Conservation (phyloP, 768 basidiomycete species). For the Strobilomyces echinocephalus region DNA sequence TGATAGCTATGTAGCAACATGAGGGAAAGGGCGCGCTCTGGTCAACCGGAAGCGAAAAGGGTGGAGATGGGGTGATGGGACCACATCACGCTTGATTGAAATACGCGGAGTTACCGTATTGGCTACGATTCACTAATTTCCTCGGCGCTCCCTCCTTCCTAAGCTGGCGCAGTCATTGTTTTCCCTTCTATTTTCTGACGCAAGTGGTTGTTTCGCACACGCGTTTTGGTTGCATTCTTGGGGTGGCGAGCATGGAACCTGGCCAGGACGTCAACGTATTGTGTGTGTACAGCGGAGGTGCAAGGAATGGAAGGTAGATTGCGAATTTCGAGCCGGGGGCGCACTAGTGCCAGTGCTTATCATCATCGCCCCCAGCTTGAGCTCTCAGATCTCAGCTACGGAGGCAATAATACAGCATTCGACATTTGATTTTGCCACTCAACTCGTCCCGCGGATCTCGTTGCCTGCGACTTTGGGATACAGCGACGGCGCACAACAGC, state of each 20-base stretch:
- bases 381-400: neutral
- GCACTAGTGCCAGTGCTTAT: neutral
- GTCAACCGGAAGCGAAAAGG: conserved; percentile 1
- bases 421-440: conserved; percentile 6
- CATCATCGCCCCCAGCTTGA: no score
- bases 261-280: neutral
- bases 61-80: neutral
- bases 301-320: conserved; percentile 15
- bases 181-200: conserved; percentile 1
- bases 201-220: neutral
- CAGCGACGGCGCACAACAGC: conserved; percentile 10
- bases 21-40: neutral
- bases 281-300: conserved; percentile 5
- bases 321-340: conserved; percentile 1
- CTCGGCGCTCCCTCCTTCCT: conserved; percentile 17
- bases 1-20: no score
- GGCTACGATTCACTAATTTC: conserved; percentile 4
- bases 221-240: conserved; percentile 8
- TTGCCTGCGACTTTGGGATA: neutral
- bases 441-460: conserved; percentile 20
- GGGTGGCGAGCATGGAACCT: conserved; percentile 9
- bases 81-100: conserved; percentile 7
- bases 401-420: conserved; percentile 13
- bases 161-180: conserved; percentile 7
- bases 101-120: conserved; percentile 7